These are phyloP conservation scores for Ilyonectria robusta DNA, from an alignment of 2,329 filamentous ascomycete species.

Conservation along the genomic window DNA sequence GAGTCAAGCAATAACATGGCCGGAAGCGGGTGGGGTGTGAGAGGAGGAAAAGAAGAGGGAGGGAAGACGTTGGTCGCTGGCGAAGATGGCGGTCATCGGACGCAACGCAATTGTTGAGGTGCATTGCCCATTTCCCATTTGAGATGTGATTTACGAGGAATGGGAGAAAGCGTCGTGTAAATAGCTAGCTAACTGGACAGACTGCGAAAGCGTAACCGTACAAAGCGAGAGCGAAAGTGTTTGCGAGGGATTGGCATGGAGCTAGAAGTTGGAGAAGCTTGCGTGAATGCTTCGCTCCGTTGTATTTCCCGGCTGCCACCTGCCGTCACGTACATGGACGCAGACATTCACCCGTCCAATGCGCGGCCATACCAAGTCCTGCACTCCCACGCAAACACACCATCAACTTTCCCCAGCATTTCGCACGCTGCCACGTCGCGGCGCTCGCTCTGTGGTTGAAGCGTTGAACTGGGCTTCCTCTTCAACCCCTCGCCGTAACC, in stretches of 20 bases:
- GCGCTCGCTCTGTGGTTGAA: not conserved
- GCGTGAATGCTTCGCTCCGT: conserved; percentile 12
- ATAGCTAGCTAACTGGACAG: not conserved
- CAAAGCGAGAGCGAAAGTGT: not conserved
- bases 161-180: conserved; percentile 1
- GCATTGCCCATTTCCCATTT: not conserved
- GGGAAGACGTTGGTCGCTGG: not conserved
- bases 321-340: not conserved
- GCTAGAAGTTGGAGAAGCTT: conserved; percentile 24
- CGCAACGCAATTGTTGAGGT: not conserved
- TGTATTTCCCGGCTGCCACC: conserved; percentile 14
- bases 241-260: not conserved
- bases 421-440: conserved; percentile 21
- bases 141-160: conserved; percentile 5
- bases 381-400: conserved; percentile 16
- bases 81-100: not conserved
- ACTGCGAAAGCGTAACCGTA: not conserved
- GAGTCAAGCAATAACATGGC: not conserved
- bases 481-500: conserved; percentile 9
- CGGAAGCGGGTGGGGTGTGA: conserved; percentile 5
- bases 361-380: not conserved
- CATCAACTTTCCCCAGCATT: not conserved
- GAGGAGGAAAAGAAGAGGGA: not conserved
- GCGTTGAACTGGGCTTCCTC: not conserved
- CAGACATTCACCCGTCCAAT: conserved; percentile 8